Conservation (phyloP, 2,329 filamentous ascomycete species). For the Pseudogymnoascus sp. region DNA sequence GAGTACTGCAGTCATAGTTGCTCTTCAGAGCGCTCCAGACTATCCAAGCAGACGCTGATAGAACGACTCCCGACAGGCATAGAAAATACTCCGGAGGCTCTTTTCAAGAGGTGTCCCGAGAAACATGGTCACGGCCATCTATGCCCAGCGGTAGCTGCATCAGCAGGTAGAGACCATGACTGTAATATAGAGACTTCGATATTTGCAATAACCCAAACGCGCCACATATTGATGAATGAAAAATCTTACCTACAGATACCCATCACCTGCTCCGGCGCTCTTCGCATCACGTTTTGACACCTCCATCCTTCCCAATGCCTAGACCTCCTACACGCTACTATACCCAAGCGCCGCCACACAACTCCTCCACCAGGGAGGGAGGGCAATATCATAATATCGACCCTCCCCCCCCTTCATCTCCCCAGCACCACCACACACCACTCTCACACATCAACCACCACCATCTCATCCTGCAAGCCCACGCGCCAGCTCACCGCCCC, state of each 20-base stretch:
- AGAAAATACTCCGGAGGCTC: background rate
- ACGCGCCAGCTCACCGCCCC: background rate
- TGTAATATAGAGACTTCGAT: background rate
- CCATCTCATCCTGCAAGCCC: background rate
- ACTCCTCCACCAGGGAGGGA: background rate
- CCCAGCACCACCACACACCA: background rate
- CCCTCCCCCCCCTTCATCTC: background rate
- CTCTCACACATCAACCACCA: background rate
- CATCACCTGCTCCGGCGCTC: background rate
- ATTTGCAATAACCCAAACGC: background rate
- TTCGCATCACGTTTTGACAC: background rate
- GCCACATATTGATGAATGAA: background rate
- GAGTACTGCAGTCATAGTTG: too few relatives aligned
- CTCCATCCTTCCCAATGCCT: background rate
- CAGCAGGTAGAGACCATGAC: background rate
- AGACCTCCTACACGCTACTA: background rate
- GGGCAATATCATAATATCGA: background rate
- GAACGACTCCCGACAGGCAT: background rate
- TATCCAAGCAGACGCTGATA: too few relatives aligned
- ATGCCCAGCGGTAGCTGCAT: background rate
- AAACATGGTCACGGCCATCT: background rate
- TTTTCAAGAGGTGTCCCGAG: background rate
- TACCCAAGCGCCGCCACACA: background rate
- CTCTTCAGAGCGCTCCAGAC: too few relatives aligned
- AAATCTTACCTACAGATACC: background rate